These are phyloP conservation scores for Panaeolus cyanescens DNA, from an alignment of 768 basidiomycete species.

Conservation along the genomic window DNA sequence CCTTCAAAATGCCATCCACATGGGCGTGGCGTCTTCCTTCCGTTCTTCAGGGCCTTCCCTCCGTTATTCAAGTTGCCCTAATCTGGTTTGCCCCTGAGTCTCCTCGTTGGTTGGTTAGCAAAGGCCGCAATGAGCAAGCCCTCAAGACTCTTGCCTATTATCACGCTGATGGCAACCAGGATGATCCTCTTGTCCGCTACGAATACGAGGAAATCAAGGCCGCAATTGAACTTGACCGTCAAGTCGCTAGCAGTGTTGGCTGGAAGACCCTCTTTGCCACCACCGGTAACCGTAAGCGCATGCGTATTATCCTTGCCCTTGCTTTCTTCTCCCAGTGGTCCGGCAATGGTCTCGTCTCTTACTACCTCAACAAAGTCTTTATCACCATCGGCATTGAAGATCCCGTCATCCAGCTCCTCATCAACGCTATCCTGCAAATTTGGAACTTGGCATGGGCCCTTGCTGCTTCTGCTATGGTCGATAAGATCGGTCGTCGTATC, in stretches of 20 bases:
- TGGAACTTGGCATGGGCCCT: slow-evolving; percentile 64
- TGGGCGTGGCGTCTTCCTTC: slow-evolving; percentile 90
- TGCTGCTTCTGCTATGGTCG: slow-evolving; percentile 40
- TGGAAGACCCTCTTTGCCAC: slow-evolving; percentile 71
- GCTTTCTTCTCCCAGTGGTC: slow-evolving; percentile 90
- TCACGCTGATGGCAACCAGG: slow-evolving; percentile 73
- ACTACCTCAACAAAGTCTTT: slow-evolving; percentile 79
- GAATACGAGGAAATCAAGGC: slow-evolving; percentile 84
- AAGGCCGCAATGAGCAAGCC: slow-evolving; percentile 72
- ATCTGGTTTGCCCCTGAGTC: slow-evolving; percentile 79
- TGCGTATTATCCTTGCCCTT: slow-evolving; percentile 74
- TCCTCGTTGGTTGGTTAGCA: slow-evolving; percentile 80
- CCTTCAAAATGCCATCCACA: slow-evolving; percentile 64
- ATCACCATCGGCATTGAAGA: slow-evolving; percentile 65
- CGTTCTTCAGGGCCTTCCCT: slow-evolving; percentile 68
- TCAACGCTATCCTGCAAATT: slow-evolving; percentile 85
- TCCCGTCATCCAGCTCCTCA: slow-evolving; percentile 66
- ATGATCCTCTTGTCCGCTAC: slow-evolving; percentile 69
- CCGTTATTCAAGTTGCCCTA: slow-evolving; percentile 63
- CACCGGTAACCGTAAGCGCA: slow-evolving; percentile 72
- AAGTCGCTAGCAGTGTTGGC: slow-evolving; percentile 58
- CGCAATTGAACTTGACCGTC: slow-evolving; percentile 69
- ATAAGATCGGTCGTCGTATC: slow-evolving; percentile 68
- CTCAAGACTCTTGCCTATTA: slow-evolving; percentile 75
- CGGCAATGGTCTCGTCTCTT: slow-evolving; percentile 82